These are phyloP conservation scores for Suillus clintonianus DNA, from an alignment of 768 basidiomycete genomes.

Conservation along the genomic window DNA sequence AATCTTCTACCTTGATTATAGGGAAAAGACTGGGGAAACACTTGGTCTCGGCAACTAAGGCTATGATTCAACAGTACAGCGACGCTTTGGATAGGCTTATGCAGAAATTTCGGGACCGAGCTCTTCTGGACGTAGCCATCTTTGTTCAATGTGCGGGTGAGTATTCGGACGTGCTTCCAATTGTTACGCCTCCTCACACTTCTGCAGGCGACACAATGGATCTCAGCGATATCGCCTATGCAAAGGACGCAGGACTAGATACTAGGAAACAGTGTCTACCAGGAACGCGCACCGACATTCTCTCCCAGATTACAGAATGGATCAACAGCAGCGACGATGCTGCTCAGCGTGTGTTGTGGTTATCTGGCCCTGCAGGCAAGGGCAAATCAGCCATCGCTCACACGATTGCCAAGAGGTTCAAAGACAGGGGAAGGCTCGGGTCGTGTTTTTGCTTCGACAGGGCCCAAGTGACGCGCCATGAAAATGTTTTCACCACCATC, in stretches of 20 bases:
- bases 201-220: neutral
- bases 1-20: neutral
- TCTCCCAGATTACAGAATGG: constrained; percentile 30
- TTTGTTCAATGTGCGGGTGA: neutral
- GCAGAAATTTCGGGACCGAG: constrained; percentile 4
- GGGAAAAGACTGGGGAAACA: constrained; percentile 1
- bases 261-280: constrained; percentile 15
- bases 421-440: constrained; percentile 11
- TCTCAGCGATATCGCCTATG: neutral
- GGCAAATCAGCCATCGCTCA: constrained; percentile 24
- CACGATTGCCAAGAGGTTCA: constrained; percentile 10
- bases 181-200: too few relatives aligned
- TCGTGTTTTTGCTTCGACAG: constrained; percentile 12
- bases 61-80: neutral
- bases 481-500: constrained; percentile 18
- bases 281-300: constrained; percentile 23
- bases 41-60: neutral
- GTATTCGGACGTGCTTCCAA: neutral
- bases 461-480: constrained; percentile 7
- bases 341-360: constrained; percentile 16
- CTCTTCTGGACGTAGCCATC: neutral
- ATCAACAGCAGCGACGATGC: constrained; percentile 8
- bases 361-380: constrained; percentile 25
- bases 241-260: constrained; percentile 4
- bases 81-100: neutral